phyloP scores from a whole-genome alignment of 352 stramenopile genomes.

The Plasmopara viticola region DNA sequence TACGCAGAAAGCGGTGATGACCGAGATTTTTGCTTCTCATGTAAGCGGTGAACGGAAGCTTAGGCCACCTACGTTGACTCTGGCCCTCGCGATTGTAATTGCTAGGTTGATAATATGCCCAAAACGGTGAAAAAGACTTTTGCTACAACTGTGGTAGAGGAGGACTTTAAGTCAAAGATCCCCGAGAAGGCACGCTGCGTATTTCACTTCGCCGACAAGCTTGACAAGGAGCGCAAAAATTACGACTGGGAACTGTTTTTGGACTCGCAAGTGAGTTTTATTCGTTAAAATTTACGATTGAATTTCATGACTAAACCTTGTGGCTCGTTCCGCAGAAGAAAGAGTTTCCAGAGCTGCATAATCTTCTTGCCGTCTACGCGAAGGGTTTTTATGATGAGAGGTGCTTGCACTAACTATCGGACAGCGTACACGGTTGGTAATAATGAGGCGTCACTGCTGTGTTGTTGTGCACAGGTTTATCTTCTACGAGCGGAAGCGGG shows the following conservation, averaged over 20 bases:
- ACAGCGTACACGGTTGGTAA: conserved; percentile 1
- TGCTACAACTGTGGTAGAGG: conserved; percentile 40
- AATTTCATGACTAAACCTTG: background rate
- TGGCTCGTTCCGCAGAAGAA: conserved; percentile 27
- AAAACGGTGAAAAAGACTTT: conserved; percentile 61
- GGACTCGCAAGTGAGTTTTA: conserved; percentile 39
- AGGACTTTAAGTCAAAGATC: conserved; percentile 66
- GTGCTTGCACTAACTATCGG: too few relatives aligned
- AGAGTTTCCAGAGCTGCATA: conserved; percentile 55
- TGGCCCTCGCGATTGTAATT: background rate
- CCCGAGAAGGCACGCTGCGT: conserved; percentile 70
- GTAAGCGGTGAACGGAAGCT: conserved; percentile 20
- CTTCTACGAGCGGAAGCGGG: conserved; percentile 52
- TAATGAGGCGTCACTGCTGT: background rate
- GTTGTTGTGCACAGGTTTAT: conserved; percentile 28
- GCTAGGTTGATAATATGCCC: conserved; percentile 47
- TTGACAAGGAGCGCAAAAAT: conserved; percentile 45
- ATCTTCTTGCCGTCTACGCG: conserved; percentile 52
- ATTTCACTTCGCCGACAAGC: conserved; percentile 44
- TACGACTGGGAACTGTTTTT: conserved; percentile 56
- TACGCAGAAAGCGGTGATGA: conserved; percentile 47
- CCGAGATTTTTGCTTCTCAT: conserved; percentile 56
- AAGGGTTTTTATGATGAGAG: conserved; percentile 69
- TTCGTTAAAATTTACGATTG: background rate
- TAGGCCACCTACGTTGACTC: too few relatives aligned